Evolutionary conservation across 495 filamentous ascomycete species (phyloP).

Genomic region (Penicillium arizonense): DNA sequence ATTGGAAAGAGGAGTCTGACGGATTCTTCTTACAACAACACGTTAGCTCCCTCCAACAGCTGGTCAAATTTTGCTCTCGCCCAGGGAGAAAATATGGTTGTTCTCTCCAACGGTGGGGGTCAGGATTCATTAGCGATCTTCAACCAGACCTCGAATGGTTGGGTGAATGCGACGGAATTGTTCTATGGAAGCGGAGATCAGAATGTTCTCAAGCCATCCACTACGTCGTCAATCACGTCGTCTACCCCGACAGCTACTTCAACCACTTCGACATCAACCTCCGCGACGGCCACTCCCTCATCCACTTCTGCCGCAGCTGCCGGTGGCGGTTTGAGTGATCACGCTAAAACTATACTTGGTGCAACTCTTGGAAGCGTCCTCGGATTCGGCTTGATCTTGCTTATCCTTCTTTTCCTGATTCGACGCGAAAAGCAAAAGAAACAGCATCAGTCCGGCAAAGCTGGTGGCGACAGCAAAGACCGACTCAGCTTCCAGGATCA

Average conservation of each 20-base stretch:
- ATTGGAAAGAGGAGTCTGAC: constrained; percentile 43
- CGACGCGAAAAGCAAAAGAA: constrained; percentile 57
- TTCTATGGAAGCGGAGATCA: constrained; percentile 52
- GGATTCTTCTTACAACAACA: constrained; percentile 83
- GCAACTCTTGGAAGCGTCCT: constrained; percentile 77
- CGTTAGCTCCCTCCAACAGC: constrained; percentile 61
- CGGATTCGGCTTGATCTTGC: constrained; percentile 67
- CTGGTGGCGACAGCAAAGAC: constrained; percentile 52
- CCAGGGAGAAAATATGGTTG: constrained; percentile 59
- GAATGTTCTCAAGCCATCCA: constrained; percentile 35
- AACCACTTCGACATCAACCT: constrained; percentile 33
- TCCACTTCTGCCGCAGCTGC: constrained; percentile 34
- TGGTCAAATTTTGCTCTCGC: constrained; percentile 64
- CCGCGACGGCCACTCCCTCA: constrained; percentile 29
- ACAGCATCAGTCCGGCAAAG: constrained; percentile 50
- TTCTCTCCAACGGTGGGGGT: constrained; percentile 72
- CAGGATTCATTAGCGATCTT: constrained; percentile 69
- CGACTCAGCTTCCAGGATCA: constrained; percentile 65
- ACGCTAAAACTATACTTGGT: constrained; percentile 62
- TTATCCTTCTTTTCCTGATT: constrained; percentile 65
- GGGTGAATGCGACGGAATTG: constrained; percentile 71
- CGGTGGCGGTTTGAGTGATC: constrained; percentile 33
- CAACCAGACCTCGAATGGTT: constrained; percentile 72
- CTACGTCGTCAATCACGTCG: constrained; percentile 33
- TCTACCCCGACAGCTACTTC: constrained; percentile 40